Percentiles rank a stretch among this genome's conserved stretches.
These are phyloP conservation scores for Rhodotorula graminis DNA, from an alignment of 768 basidiomycete genomes.

Conservation along the genomic window DNA sequence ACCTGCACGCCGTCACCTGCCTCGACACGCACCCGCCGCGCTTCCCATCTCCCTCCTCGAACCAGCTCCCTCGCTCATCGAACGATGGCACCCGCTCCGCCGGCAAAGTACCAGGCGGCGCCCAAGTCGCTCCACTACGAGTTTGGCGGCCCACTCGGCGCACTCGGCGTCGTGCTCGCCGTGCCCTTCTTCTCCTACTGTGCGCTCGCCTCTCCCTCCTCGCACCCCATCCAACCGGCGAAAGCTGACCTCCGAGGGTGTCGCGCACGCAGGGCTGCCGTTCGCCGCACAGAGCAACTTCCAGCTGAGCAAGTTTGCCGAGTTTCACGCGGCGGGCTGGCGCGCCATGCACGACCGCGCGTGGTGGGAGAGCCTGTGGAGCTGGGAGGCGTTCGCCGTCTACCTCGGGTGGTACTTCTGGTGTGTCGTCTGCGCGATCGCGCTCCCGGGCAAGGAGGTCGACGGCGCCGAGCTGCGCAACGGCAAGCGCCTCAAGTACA, in stretches of 20 bases:
- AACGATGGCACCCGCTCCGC: conserved; percentile 5
- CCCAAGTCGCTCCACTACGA: conserved; percentile 70
- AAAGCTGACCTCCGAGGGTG: conserved; percentile 56
- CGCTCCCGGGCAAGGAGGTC: conserved; percentile 69
- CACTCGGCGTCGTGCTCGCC: conserved; percentile 57
- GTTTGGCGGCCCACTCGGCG: conserved; percentile 76
- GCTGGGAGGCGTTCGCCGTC: conserved; percentile 65
- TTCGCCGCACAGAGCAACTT: conserved; percentile 49
- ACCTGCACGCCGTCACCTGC: background rate
- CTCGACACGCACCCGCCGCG: background rate
- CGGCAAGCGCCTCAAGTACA: conserved; percentile 69
- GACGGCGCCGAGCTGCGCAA: conserved; percentile 67
- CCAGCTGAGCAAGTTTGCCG: conserved; percentile 33
- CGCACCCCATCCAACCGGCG: conserved; percentile 43
- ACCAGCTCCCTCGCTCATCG: background rate
- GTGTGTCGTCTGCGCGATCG: conserved; percentile 70
- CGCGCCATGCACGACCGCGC: conserved; percentile 42
- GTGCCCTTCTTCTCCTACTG: conserved; percentile 70
- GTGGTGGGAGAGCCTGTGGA: conserved; percentile 78
- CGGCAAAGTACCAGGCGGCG: conserved; percentile 17
- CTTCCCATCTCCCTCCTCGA: too few species aligned
- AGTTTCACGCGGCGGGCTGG: conserved; percentile 10
- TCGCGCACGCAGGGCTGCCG: conserved; percentile 45
- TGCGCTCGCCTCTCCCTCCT: conserved; percentile 54
- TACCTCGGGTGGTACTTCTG: conserved; percentile 92